These are phyloP conservation scores for Fusarium liriodendri DNA, from an alignment of 2,329 filamentous ascomycete genomes.

Conservation along the genomic window DNA sequence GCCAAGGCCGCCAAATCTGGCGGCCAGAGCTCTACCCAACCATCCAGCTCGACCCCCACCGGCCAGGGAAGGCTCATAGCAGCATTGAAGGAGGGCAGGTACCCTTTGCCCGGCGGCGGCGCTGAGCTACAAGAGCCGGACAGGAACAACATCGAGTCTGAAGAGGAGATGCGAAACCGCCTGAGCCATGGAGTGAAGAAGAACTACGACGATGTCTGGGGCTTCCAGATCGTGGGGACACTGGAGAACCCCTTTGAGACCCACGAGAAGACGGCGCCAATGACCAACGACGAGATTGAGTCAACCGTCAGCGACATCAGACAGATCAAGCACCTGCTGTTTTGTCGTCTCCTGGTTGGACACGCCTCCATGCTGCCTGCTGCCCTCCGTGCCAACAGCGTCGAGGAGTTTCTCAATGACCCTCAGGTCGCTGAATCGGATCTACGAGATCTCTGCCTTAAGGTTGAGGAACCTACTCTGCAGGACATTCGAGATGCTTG, in stretches of 20 bases:
- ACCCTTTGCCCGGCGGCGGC: background rate
- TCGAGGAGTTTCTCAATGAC: slow-evolving; percentile 44
- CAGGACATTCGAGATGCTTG: slow-evolving; percentile 46
- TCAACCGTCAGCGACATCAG: slow-evolving; percentile 35
- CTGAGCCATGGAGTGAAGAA: slow-evolving; percentile 43
- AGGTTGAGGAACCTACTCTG: slow-evolving; percentile 40
- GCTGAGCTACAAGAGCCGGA: slow-evolving; percentile 35
- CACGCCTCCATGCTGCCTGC: slow-evolving; percentile 43
- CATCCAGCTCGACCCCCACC: background rate
- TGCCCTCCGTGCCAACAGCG: slow-evolving; percentile 38
- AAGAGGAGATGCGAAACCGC: slow-evolving; percentile 43
- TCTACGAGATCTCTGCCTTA: slow-evolving; percentile 44
- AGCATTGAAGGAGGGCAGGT: slow-evolving; percentile 13
- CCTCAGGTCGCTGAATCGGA: slow-evolving; percentile 39
- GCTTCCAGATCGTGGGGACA: slow-evolving; percentile 40
- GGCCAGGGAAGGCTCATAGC: slow-evolving; percentile 35
- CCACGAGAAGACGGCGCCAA: slow-evolving; percentile 38
- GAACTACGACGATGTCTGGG: slow-evolving; percentile 30
- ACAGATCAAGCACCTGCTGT: slow-evolving; percentile 44
- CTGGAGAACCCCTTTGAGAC: slow-evolving; percentile 43
- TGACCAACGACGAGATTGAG: slow-evolving; percentile 42
- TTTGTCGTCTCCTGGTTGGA: slow-evolving; percentile 43
- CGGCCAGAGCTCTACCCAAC: background rate
- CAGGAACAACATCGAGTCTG: slow-evolving; percentile 45
- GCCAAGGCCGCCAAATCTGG: slow-evolving; percentile 7